phyloP scores from a whole-genome alignment of 352 stramenopile species.

The Globisporangium emineosum region DNA sequence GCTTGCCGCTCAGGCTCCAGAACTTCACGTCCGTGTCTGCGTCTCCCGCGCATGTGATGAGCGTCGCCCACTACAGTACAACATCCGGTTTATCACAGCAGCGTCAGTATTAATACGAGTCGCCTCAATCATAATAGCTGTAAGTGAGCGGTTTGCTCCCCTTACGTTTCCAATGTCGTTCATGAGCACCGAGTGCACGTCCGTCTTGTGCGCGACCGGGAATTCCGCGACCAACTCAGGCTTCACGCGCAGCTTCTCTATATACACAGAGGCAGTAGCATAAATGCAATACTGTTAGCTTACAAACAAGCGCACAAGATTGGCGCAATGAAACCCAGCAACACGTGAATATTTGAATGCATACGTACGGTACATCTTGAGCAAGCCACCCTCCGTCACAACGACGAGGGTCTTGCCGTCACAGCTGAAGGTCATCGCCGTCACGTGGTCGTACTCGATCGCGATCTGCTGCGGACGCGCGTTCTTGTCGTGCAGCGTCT shows the following conservation, averaged over 20 bases:
- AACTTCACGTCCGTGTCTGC: constrained; percentile 83
- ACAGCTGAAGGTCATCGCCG: constrained; percentile 69
- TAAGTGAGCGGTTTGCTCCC: not conserved
- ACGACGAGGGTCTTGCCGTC: constrained; percentile 71
- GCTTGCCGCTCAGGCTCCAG: constrained; percentile 61
- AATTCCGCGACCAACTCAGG: constrained; percentile 69
- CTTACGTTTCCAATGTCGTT: constrained; percentile 74
- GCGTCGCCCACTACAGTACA: constrained; percentile 61
- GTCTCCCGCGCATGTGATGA: constrained; percentile 67
- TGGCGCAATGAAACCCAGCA: not conserved
- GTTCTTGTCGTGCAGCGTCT: constrained; percentile 62
- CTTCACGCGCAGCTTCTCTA: constrained; percentile 77
- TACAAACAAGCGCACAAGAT: not conserved
- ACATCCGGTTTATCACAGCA: too few species aligned
- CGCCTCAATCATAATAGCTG: not conserved
- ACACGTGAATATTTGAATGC: not conserved
- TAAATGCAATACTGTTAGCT: not conserved
- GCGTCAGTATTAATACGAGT: not conserved
- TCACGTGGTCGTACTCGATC: constrained; percentile 79
- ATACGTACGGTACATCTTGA: constrained; percentile 72
- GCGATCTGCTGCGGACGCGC: constrained; percentile 57
- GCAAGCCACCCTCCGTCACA: constrained; percentile 57
- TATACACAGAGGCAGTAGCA: not conserved
- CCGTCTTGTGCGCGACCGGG: constrained; percentile 58
- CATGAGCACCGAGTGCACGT: constrained; percentile 81